Percentiles rank a stretch among this genome's conserved stretches.
phyloP scores from a whole-genome alignment of 805 yeast genomes.

The Maudiozyma serrabonitensis region DNA sequence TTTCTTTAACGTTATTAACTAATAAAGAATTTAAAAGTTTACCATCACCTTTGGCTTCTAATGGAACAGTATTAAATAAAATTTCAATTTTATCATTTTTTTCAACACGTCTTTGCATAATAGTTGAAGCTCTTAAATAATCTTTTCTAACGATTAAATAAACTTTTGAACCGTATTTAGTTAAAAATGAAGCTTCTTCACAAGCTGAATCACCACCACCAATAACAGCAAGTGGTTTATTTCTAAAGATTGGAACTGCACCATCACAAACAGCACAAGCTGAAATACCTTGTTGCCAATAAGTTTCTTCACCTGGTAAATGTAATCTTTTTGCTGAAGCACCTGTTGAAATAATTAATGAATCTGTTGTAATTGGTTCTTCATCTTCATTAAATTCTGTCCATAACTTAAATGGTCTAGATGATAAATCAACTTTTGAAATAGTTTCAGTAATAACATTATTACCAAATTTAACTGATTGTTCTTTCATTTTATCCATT shows the following conservation, averaged over 20 bases:
- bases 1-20: slow-evolving; percentile 63
- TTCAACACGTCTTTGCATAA: slow-evolving; percentile 91
- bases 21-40: slow-evolving; percentile 58
- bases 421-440: slow-evolving; percentile 79
- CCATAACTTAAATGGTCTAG: slow-evolving; percentile 94
- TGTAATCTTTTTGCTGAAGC: slow-evolving; percentile 93
- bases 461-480: slow-evolving; percentile 82
- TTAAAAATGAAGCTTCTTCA: slow-evolving; percentile 94
- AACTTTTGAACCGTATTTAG: slow-evolving; percentile 96
- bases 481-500: slow-evolving; percentile 92
- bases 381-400: slow-evolving; percentile 88
- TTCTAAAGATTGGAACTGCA: slow-evolving; percentile 97
- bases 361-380: slow-evolving; percentile 87
- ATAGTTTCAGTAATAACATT: slow-evolving; percentile 92
- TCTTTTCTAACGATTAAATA: slow-evolving; percentile 90
- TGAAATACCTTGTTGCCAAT: slow-evolving; percentile 99
- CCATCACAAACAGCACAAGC: slow-evolving; percentile 99
- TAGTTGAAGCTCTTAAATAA: slow-evolving; percentile 84
- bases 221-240: slow-evolving; percentile 92
- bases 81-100: slow-evolving; percentile 84
- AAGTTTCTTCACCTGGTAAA: slow-evolving; percentile 92
- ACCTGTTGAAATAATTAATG: slow-evolving; percentile 91
- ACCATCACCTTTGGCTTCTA: slow-evolving; percentile 92
- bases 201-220: slow-evolving; percentile 99
- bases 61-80: slow-evolving; percentile 72